These are phyloP conservation scores for Aspergillus avenaceus DNA, from an alignment of 495 filamentous ascomycete species.

Conservation along the genomic window DNA sequence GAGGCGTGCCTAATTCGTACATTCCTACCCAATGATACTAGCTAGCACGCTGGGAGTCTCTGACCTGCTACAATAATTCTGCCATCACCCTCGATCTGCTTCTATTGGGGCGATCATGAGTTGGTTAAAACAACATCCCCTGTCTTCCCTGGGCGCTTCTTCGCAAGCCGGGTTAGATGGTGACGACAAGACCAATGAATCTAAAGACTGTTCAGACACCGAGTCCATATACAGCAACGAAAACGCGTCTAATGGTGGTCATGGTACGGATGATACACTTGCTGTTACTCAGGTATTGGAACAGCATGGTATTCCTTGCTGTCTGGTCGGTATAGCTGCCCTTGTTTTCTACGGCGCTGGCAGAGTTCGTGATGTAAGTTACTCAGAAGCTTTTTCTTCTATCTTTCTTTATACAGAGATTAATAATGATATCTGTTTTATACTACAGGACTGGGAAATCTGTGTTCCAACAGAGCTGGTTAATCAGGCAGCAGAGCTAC, in stretches of 20 bases:
- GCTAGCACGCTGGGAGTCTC: too few species aligned
- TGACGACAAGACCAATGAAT: constrained; percentile 11
- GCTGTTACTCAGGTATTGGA: constrained; percentile 24
- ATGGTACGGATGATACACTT: constrained; percentile 26
- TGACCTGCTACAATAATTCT: too few species aligned
- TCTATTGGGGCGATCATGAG: constrained; percentile 11
- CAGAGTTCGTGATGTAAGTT: constrained; percentile 24
- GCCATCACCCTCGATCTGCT: constrained; percentile 10
- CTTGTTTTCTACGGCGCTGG: constrained; percentile 28
- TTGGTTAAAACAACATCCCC: constrained; percentile 12
- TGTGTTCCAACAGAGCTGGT: constrained; percentile 18
- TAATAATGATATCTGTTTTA: constrained; percentile 10
- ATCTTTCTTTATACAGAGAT: too few species aligned
- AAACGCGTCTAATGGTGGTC: constrained; percentile 9
- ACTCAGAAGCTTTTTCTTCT: constrained; percentile 5
- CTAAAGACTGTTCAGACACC: constrained; percentile 10
- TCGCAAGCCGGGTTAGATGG: constrained; percentile 9
- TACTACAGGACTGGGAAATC: constrained; percentile 25
- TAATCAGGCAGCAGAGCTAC: constrained; percentile 12
- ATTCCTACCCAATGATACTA: too few species aligned
- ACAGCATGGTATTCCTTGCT: constrained; percentile 25
- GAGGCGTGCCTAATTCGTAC: too few species aligned
- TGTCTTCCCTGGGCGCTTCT: constrained; percentile 10
- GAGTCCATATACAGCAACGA: constrained; percentile 10
- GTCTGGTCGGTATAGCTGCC: constrained; percentile 25